Conservation (phyloP, 148 eudicot genomes). For the Persicaria maculosa region DNA sequence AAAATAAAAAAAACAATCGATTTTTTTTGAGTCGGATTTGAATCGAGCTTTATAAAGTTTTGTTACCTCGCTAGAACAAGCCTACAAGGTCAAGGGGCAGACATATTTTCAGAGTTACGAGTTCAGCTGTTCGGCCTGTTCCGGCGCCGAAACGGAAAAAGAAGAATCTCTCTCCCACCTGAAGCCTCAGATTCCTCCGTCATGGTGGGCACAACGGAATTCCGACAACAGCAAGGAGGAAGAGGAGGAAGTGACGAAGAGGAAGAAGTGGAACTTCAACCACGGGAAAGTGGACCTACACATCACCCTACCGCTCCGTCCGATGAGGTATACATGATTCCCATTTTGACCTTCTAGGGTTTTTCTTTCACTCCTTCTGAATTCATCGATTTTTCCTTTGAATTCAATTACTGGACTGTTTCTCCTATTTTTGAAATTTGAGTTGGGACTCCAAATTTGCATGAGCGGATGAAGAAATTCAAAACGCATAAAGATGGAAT, state of each 20-base stretch:
- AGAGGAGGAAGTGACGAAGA: slow-evolving; percentile 21
- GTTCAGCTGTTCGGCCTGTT: too few relatives aligned
- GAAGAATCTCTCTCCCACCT: background rate
- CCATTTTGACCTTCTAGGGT: background rate
- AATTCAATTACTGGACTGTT: background rate
- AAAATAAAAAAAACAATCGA: too few relatives aligned
- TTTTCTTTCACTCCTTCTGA: background rate
- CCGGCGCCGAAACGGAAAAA: background rate
- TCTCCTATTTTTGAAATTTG: background rate
- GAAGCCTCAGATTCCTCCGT: background rate
- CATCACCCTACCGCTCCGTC: slow-evolving; percentile 72
- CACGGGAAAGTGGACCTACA: slow-evolving; percentile 19
- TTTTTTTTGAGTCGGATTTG: too few relatives aligned
- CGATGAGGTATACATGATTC: slow-evolving; percentile 39
- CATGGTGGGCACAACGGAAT: background rate
- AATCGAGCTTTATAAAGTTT: too few relatives aligned
- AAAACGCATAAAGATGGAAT: background rate
- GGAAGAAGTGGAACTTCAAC: slow-evolving; percentile 13
- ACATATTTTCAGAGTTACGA: background rate
- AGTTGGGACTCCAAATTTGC: background rate
- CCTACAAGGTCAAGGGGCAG: background rate
- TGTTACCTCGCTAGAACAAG: background rate
- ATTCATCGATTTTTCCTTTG: background rate
- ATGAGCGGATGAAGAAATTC: background rate
- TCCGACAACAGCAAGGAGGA: slow-evolving; percentile 7